Conservation (phyloP, 306 rosid genomes). For the Heteromeles arbutifolia region DNA sequence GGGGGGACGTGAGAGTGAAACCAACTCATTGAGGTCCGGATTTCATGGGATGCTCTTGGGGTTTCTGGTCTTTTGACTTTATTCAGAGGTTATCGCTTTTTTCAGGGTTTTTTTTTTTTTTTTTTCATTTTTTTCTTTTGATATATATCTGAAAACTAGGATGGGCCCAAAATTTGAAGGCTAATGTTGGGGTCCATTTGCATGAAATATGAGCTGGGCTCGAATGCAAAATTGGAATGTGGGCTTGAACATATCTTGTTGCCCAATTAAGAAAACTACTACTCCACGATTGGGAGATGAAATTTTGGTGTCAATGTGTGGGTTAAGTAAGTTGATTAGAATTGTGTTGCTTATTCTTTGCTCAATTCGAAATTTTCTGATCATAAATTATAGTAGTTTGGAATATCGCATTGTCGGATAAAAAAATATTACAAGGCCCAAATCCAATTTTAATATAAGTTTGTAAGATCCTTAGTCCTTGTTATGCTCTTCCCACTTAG, state of each 20-base stretch:
- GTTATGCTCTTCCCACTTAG: neutral
- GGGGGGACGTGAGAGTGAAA: neutral
- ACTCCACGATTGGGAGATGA: neutral
- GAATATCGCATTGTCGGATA: neutral
- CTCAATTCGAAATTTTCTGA: no score
- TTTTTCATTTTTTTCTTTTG: neutral
- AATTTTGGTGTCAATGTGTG: no score
- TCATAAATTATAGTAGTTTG: no score
- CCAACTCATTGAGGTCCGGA: neutral
- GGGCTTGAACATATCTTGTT: neutral
- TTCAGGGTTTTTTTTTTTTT: neutral
- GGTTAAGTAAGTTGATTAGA: neutral
- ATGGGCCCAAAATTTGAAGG: neutral
- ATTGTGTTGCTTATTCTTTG: no score
- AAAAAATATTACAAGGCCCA: neutral
- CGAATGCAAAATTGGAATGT: neutral
- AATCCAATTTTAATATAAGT: neutral
- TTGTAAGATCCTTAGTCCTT: neutral
- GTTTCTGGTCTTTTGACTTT: neutral
- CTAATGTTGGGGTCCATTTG: neutral
- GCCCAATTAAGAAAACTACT: neutral
- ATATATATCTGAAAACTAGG: neutral
- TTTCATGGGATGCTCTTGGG: neutral
- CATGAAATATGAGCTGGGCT: neutral
- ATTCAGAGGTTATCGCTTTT: neutral